Base-by-base conservation (phyloP, 2,329 filamentous ascomycete species). In the Claviceps sorghi region DNA sequence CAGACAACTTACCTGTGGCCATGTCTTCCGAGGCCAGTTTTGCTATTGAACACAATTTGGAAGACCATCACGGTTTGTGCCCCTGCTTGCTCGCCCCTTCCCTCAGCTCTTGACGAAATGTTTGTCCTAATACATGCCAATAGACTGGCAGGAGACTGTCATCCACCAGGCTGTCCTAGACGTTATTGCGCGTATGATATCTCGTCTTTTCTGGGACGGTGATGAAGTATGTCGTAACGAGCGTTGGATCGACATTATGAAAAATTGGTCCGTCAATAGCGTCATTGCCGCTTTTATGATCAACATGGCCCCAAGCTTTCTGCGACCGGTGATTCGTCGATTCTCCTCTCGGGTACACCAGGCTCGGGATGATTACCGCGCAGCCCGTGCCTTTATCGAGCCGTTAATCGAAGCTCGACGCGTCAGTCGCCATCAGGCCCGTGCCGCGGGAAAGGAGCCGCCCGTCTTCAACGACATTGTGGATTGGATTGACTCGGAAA, bases 401-500 rank as follows among this genome's bases (percentile, higher is more conserved):
- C 53, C 53, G 22, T 38, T 55, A 15, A 53, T 55, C 9, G 3
- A 55, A 3, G 29, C 48, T 32, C 53, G 53, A n/a, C 53, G 53
- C 29, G 44, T 45, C 40, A 48, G 30, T 15, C 53, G 53, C 32
- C 10, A 51, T 32, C 42, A 42, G 45, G 51, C 44, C 21, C 40
- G 44, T 26, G 26, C 42, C 17, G 13, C 17, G 1, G 53, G 53
- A 21, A 15, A 41, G 7, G 44, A 40, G 6, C 29, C 36, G 0
- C 53, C 40, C 15, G 21, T 40, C 1, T 55, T 55, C 41, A 49
- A 55, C 36, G 53, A 55, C 34, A 49, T 55, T 53, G 51, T 55
- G 22, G 53, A 55, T 34, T 55, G 53, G 53, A 53, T 55, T 29
- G 53, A 55, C 38, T 53, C 53, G 29, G 53, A 55, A 41, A 49